Evolutionary conservation across 148 eudicot genomes (phyloP).

Genomic region (Arbutus unedo): DNA sequence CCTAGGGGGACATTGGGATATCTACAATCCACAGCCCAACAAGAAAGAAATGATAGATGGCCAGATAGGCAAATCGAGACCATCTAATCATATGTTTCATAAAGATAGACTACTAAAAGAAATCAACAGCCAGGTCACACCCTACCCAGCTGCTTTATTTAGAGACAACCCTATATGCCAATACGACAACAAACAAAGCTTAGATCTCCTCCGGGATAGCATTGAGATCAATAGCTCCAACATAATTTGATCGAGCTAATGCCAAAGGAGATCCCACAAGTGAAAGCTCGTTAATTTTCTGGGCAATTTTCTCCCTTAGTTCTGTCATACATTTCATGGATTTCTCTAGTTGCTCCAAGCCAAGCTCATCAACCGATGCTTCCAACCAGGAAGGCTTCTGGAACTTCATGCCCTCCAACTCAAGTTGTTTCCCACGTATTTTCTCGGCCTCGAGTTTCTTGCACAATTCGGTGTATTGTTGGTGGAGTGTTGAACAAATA

Average conservation of each 20-base stretch:
- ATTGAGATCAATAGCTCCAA: conserved; percentile 14
- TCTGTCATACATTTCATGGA: background rate
- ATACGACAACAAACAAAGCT: background rate
- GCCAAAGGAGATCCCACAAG: background rate
- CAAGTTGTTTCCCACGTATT: background rate
- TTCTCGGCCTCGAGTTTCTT: conserved; percentile 8
- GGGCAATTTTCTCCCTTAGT: background rate
- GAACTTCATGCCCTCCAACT: background rate
- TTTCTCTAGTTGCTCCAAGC: background rate
- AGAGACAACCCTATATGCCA: background rate
- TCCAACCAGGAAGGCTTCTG: background rate
- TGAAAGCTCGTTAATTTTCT: background rate
- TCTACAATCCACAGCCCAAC: background rate
- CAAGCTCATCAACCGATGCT: background rate
- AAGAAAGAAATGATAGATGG: background rate
- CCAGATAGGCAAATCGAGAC: background rate
- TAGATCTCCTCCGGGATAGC: background rate
- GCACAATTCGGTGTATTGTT: background rate
- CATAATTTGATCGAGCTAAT: background rate
- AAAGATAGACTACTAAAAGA: background rate
- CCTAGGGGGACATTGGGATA: background rate
- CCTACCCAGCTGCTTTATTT: background rate
- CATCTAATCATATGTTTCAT: background rate
- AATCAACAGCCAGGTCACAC: background rate
- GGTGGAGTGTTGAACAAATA: background rate